Percentiles rank a stretch among this genome's conserved stretches.
phyloP scores from a whole-genome alignment of 164 flowering plant species.

The Magnolia officinalis region DNA sequence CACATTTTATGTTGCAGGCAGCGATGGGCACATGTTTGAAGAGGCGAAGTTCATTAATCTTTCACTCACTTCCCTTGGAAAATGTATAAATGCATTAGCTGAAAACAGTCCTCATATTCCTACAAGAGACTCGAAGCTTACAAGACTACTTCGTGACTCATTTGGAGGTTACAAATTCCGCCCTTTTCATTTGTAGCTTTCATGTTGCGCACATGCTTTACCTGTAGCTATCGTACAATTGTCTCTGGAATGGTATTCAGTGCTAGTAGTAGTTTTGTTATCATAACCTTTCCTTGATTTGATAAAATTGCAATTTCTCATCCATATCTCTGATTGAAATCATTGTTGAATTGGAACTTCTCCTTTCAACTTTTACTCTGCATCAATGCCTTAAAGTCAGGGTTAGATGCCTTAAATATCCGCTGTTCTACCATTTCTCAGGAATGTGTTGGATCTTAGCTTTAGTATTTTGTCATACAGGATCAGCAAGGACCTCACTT shows the following conservation, averaged over 20 bases:
- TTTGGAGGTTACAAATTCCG: constrained; percentile 68
- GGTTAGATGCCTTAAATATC: no score
- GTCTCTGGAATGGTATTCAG: constrained; percentile 4
- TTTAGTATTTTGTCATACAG: constrained; percentile 32
- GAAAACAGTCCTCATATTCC: constrained; percentile 90
- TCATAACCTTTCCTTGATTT: background rate
- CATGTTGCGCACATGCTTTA: background rate
- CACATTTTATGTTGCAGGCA: constrained; percentile 49
- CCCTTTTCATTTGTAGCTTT: constrained; percentile 5
- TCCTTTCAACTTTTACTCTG: background rate
- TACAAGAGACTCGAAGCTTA: constrained; percentile 82
- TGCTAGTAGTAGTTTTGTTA: background rate
- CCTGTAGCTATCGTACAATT: background rate
- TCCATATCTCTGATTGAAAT: background rate
- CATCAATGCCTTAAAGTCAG: no score
- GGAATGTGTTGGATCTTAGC: background rate
- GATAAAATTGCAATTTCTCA: background rate
- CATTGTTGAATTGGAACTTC: background rate
- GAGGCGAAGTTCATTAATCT: constrained; percentile 95
- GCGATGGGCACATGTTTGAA: constrained; percentile 79
- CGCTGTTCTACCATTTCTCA: no score
- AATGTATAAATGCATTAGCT: constrained; percentile 94
- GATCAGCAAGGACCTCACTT: constrained; percentile 90
- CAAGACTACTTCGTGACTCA: constrained; percentile 92
- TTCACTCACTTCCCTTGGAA: constrained; percentile 89